Conservation (phyloP, 179 eudicot genomes). For the Spinacia oleracea region DNA sequence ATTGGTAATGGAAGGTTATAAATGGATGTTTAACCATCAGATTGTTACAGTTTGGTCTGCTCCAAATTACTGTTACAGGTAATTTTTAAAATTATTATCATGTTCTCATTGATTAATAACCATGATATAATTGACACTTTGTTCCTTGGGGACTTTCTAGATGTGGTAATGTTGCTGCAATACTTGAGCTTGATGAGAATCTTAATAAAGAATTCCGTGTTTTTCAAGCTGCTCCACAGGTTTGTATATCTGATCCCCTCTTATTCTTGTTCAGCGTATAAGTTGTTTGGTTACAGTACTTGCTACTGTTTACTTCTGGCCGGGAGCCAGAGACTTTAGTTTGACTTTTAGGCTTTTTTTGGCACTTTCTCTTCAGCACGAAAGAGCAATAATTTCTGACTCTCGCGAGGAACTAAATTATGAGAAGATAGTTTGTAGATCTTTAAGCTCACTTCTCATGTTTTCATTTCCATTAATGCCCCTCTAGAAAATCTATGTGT, state of each 20-base stretch:
- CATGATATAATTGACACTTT: neutral
- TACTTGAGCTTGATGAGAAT: constrained; percentile 93
- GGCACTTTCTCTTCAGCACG: neutral
- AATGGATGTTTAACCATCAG: constrained; percentile 92
- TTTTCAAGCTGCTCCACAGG: constrained; percentile 98
- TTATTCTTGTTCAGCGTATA: neutral
- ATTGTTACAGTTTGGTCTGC: constrained; percentile 99
- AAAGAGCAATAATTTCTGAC: neutral
- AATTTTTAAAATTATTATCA: neutral
- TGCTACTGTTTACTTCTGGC: constrained; percentile 10
- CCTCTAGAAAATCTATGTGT: neutral
- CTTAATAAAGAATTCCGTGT: constrained; percentile 78
- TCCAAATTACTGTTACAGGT: constrained; percentile 97
- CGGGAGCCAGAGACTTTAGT: neutral
- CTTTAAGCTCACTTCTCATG: neutral
- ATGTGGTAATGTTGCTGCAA: constrained; percentile 98
- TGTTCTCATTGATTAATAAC: constrained; percentile 7
- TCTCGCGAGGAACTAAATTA: neutral
- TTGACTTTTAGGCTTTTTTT: neutral
- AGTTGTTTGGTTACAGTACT: neutral
- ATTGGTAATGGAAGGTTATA: constrained; percentile 95
- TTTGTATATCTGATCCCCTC: constrained; percentile 29
- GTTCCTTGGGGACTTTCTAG: constrained; percentile 40
- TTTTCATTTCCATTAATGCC: neutral
- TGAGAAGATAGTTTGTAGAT: neutral